A percentile compares a stretch with the other conserved stretches of the same genome.
These are phyloP conservation scores for Globisporangium emineosum DNA, from an alignment of 352 stramenopile genomes.

Conservation along the genomic window DNA sequence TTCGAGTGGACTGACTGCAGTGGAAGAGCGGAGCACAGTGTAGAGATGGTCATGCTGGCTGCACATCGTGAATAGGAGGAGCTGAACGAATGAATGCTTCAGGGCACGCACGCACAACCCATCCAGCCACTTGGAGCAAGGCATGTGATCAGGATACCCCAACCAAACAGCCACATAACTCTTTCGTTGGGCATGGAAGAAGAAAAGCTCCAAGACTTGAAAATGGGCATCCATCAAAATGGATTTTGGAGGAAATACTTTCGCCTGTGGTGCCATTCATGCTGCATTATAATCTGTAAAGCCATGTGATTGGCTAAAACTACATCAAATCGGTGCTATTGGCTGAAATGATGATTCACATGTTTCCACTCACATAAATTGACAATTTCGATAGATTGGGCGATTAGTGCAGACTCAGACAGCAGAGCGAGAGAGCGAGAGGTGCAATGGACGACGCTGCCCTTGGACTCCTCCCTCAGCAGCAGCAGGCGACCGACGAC, in stretches of 20 bases:
- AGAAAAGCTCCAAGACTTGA: neutral
- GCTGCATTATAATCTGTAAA: neutral
- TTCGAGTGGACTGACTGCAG: neutral
- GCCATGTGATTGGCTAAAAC: neutral
- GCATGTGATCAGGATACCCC: neutral
- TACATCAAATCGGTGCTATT: neutral
- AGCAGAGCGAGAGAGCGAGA: neutral
- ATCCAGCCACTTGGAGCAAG: neutral
- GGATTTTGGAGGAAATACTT: neutral
- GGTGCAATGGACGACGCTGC: constrained; percentile 6
- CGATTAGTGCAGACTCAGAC: constrained; percentile 4
- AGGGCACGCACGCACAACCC: too few relatives aligned
- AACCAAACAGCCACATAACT: too few relatives aligned
- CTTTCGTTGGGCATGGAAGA: neutral
- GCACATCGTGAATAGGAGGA: neutral
- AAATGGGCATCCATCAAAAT: neutral
- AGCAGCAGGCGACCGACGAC: neutral
- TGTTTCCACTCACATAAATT: constrained; percentile 6
- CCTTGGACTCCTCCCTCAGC: neutral
- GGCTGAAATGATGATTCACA: neutral
- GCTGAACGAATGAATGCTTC: neutral
- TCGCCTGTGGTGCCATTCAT: too few relatives aligned
- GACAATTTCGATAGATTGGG: constrained; percentile 1
- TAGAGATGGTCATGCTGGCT: neutral
- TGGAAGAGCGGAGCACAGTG: neutral